A percentile compares a stretch with the other conserved stretches of the same genome.
Evolutionary conservation across 176 grass and related monocot genomes (phyloP).

Genomic region (Rhynchospora pubera): DNA sequence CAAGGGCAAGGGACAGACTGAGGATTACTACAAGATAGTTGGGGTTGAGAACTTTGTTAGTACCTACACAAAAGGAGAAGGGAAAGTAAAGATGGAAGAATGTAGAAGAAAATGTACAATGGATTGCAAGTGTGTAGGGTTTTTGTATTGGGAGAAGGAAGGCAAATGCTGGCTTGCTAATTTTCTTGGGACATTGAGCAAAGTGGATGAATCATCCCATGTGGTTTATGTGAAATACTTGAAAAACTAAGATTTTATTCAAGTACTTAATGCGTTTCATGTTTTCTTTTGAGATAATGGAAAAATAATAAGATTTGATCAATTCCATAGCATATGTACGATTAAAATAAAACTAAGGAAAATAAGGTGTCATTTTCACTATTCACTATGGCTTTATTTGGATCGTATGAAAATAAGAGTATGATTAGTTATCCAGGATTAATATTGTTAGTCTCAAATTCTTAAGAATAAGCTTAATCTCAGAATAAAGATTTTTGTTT

Average conservation of each 20-base stretch:
- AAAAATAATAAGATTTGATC: no score
- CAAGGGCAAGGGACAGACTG: background rate
- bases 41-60: conserved; percentile 27
- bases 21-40: conserved; percentile 16
- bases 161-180: conserved; percentile 7
- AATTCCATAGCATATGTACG: no score
- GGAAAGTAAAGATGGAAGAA: conserved; percentile 20
- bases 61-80: conserved; percentile 10
- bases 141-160: conserved; percentile 22
- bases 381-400: no score
- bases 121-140: conserved; percentile 22
- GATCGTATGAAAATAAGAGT: no score
- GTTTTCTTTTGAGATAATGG: no score
- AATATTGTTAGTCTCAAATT: no score
- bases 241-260: background rate
- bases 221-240: conserved; percentile 24
- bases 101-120: conserved; percentile 18
- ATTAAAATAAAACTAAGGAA: no score
- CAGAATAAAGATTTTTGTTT: no score
- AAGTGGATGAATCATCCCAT: conserved; percentile 12
- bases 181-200: conserved; percentile 9
- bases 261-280: no score
- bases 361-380: no score
- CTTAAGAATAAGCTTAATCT: no score
- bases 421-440: no score